Percentiles rank a stretch among this genome's conserved stretches.
Evolutionary conservation across 495 filamentous ascomycete genomes (phyloP).

Genomic region (Rhypophila decipiens): DNA sequence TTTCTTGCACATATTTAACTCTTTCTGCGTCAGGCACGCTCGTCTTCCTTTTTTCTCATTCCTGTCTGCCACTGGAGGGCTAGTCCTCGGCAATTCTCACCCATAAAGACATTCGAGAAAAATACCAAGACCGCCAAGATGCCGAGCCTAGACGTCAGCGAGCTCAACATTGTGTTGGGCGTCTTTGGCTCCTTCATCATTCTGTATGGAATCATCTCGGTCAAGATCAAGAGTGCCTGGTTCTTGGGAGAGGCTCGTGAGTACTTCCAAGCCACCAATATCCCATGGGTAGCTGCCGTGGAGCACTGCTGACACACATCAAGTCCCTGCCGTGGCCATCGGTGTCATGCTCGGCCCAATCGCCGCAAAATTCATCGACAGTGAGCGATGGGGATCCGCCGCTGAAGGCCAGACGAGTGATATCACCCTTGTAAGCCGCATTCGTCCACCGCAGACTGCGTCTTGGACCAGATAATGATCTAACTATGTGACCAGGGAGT

Average conservation of each 20-base stretch:
- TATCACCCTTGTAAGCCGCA: conserved; percentile 46
- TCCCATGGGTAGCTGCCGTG: too few relatives aligned
- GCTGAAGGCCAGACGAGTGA: conserved; percentile 31
- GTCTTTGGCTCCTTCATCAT: conserved; percentile 36
- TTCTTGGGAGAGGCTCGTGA: conserved; percentile 53
- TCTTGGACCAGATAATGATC: too few relatives aligned
- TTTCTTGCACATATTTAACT: background rate
- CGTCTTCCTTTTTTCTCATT: background rate
- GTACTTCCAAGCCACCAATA: conserved; percentile 10
- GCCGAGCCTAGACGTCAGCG: conserved; percentile 47
- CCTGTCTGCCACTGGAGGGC: too few relatives aligned
- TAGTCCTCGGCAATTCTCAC: too few relatives aligned
- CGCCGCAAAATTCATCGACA: conserved; percentile 42
- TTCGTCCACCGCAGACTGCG: too few relatives aligned
- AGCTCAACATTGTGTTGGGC: conserved; percentile 43
- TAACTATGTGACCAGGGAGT: too few relatives aligned
- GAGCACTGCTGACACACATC: too few relatives aligned
- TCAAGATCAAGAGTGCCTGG: conserved; percentile 48
- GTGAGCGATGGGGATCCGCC: conserved; percentile 36
- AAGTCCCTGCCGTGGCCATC: conserved; percentile 47
- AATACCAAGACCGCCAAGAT: conserved; percentile 25
- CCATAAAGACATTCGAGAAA: background rate
- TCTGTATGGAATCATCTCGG: conserved; percentile 44
- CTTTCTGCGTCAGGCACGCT: background rate
- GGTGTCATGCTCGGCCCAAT: conserved; percentile 45